Percentiles rank a stretch among this genome's conserved stretches.
Evolutionary conservation across 345 rosid genomes (phyloP).

Genomic region (Boechera divaricarpa): DNA sequence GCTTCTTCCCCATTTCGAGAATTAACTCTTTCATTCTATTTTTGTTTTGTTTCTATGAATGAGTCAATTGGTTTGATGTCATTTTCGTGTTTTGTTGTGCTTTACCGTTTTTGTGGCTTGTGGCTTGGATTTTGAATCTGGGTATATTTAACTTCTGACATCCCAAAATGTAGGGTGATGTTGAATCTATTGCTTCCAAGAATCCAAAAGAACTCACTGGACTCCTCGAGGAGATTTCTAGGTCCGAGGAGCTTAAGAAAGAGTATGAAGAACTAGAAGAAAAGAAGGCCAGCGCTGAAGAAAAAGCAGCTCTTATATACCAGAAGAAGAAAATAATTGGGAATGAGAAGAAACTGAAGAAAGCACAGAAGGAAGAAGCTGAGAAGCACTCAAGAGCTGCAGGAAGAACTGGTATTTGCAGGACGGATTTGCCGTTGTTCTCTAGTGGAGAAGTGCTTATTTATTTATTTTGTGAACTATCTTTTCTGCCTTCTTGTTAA

Average conservation of each 20-base stretch:
- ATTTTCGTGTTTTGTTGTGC: not conserved
- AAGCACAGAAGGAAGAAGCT: conserved; percentile 99
- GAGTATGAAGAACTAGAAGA: conserved; percentile 82
- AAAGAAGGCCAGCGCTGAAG: conserved; percentile 83
- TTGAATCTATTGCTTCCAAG: conserved; percentile 97
- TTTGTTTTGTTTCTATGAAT: conserved; percentile 9
- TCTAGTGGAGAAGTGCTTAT: conserved; percentile 9
- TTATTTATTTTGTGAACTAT: conserved; percentile 17
- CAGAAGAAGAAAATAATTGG: conserved; percentile 85
- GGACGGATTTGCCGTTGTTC: conserved; percentile 1
- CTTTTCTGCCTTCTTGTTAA: not conserved
- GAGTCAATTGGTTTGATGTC: conserved; percentile 13
- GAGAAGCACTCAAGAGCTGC: conserved; percentile 89
- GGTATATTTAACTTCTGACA: conserved; percentile 3
- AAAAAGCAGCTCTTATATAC: conserved; percentile 76
- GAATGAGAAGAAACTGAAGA: conserved; percentile 93
- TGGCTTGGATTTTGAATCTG: conserved; percentile 2
- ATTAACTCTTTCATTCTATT: not conserved
- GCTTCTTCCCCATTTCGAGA: not conserved
- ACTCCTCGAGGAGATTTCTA: conserved; percentile 92
- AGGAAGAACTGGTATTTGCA: conserved; percentile 89
- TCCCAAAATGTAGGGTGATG: conserved; percentile 76
- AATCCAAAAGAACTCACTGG: conserved; percentile 94
- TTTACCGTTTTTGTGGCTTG: too few relatives aligned
- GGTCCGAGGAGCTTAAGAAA: conserved; percentile 93